phyloP scores from a whole-genome alignment of 768 basidiomycete genomes.

The Scleroderma citrinum region DNA sequence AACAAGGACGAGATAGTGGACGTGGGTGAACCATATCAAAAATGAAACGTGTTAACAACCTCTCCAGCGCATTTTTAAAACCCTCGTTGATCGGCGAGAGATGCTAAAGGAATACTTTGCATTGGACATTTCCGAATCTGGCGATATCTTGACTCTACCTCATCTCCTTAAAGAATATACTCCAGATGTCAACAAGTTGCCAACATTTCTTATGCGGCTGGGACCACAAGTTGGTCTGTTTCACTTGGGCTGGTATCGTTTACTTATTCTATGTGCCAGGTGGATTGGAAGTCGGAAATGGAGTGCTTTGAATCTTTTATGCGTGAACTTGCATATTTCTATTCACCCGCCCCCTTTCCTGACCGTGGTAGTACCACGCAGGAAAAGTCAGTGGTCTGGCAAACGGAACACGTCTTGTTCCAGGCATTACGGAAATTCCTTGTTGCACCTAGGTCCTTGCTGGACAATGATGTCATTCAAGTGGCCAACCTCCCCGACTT shows the following conservation, averaged over 20 bases:
- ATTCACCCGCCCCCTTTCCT: constrained; percentile 45
- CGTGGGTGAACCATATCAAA: constrained; percentile 36
- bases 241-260: neutral
- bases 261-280: constrained; percentile 38
- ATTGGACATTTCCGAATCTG: constrained; percentile 59
- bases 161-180: constrained; percentile 81
- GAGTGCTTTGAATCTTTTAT: constrained; percentile 85
- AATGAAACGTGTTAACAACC: neutral
- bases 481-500: constrained; percentile 87
- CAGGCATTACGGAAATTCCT: constrained; percentile 80
- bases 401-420: constrained; percentile 87
- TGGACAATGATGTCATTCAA: constrained; percentile 75
- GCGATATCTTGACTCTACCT: constrained; percentile 71
- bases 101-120: constrained; percentile 95
- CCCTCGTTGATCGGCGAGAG: constrained; percentile 54
- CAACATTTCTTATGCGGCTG: constrained; percentile 83
- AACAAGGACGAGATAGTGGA: constrained; percentile 62
- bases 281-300: constrained; percentile 81
- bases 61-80: constrained; percentile 56
- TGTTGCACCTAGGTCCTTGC: constrained; percentile 54
- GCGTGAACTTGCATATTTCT: constrained; percentile 88
- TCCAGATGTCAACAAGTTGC: constrained; percentile 87
- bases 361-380: constrained; percentile 33
- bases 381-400: constrained; percentile 65
- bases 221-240: constrained; percentile 68